A percentile compares a stretch with the other conserved stretches of the same genome.
Evolutionary conservation across 2,329 filamentous ascomycete species (phyloP).

Genomic region (Alternaria arbusti): DNA sequence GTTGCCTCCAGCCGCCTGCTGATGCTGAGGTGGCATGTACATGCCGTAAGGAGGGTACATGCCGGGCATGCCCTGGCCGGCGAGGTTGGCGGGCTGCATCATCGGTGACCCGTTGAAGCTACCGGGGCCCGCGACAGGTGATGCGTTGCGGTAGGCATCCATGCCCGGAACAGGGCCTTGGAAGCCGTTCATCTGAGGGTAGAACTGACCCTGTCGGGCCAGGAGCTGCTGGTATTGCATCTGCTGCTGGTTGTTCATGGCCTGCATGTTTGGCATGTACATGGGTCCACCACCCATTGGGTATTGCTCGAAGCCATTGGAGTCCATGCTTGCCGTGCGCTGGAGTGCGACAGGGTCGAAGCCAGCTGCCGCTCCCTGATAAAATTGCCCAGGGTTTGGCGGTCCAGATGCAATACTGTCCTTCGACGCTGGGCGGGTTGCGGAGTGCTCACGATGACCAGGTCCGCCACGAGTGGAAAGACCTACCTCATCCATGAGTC

Average conservation of each 20-base stretch:
- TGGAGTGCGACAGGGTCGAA: conserved; percentile 54
- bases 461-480: conserved; percentile 67
- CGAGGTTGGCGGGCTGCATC: conserved; percentile 56
- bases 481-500: conserved; percentile 97
- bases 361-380: conserved; percentile 43
- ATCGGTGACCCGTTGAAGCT: conserved; percentile 51
- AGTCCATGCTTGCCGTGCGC: conserved; percentile 58
- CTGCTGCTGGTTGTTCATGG: conserved; percentile 55
- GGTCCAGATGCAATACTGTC: conserved; percentile 40
- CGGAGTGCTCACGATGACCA: conserved; percentile 44
- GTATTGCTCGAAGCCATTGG: conserved; percentile 56
- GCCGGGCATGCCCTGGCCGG: conserved; percentile 46
- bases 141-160: conserved; percentile 53
- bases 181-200: conserved; percentile 53
- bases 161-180: conserved; percentile 50
- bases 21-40: conserved; percentile 57
- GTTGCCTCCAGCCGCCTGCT: conserved; percentile 53
- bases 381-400: conserved; percentile 44
- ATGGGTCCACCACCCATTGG: conserved; percentile 44
- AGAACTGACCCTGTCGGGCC: conserved; percentile 56
- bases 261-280: conserved; percentile 49
- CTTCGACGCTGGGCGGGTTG: conserved; percentile 47
- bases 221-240: conserved; percentile 66
- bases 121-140: conserved; percentile 51
- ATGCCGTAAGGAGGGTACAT: conserved; percentile 57